These are phyloP conservation scores for Lepidium campestre DNA, from an alignment of 441 rosid species.

Conservation along the genomic window DNA sequence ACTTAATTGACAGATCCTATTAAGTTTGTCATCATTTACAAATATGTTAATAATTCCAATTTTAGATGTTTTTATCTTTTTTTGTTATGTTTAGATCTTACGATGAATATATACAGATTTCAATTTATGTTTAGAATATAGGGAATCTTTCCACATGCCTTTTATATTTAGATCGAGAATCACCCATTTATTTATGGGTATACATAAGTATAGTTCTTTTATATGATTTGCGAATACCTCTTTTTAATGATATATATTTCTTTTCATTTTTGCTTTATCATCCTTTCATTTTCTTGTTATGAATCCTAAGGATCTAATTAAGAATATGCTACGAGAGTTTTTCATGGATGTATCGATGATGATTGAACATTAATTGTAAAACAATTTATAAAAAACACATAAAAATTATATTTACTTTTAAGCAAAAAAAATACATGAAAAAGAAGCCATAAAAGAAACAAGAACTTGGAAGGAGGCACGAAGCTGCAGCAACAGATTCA, in stretches of 20 bases:
- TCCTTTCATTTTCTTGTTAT: neutral
- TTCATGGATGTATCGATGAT: neutral
- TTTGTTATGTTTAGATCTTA: conserved; percentile 19
- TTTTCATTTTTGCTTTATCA: conserved; percentile 14
- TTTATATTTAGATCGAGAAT: conserved; percentile 20
- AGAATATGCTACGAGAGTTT: neutral
- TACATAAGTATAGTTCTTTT: neutral
- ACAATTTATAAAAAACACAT: neutral
- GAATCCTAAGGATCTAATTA: neutral
- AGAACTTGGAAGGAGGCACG: neutral
- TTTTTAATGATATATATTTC: neutral
- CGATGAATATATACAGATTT: conserved; percentile 9
- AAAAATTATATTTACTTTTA: neutral
- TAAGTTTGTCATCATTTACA: neutral
- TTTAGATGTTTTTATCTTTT: neutral
- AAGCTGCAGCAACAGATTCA: neutral
- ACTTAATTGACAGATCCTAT: neutral
- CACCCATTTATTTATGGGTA: too few species aligned
- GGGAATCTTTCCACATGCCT: conserved; percentile 36
- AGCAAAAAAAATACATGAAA: neutral
- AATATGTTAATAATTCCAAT: neutral
- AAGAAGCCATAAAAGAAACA: neutral
- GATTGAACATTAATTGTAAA: neutral
- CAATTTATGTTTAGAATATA: conserved; percentile 16
- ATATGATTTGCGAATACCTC: conserved; percentile 17